Evolutionary conservation across 768 basidiomycete species (phyloP).

Genomic region (Hericium coralloides): DNA sequence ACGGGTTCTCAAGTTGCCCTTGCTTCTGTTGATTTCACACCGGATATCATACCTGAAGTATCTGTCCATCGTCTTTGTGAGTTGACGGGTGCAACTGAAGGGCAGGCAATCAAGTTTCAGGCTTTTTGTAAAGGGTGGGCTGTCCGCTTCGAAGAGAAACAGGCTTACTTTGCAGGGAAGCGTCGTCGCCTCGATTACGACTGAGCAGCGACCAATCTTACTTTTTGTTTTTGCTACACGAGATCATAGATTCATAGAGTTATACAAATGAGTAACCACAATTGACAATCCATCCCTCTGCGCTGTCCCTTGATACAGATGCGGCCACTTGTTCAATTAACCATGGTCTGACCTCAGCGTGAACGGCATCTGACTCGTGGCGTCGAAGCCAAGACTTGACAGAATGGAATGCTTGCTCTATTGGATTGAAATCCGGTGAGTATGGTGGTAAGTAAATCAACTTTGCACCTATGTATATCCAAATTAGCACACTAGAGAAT

Average conservation of each 20-base stretch:
- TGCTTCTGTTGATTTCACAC: conserved; percentile 2
- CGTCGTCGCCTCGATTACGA: neutral
- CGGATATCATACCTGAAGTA: conserved; percentile 14
- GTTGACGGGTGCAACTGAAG: too few species aligned
- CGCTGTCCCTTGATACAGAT: neutral
- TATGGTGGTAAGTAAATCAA: conserved; percentile 19
- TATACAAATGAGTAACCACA: neutral
- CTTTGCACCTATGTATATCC: neutral
- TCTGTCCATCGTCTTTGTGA: conserved; percentile 9
- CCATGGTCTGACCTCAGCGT: conserved; percentile 6
- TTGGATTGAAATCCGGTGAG: conserved; percentile 29
- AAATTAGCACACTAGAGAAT: neutral
- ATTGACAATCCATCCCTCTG: neutral
- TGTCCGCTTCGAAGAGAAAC: conserved; percentile 8
- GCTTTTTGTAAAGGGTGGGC: conserved; percentile 10
- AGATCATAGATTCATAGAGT: neutral
- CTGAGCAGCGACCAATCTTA: too few species aligned
- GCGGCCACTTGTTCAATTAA: conserved; percentile 4
- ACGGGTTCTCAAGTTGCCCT: neutral
- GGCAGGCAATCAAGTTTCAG: conserved; percentile 8
- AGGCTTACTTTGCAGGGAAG: neutral
- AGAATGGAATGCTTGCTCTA: conserved; percentile 25
- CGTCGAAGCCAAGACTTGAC: conserved; percentile 23
- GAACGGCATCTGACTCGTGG: conserved; percentile 11
- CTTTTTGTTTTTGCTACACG: neutral